Conservation (phyloP, 2,329 filamentous ascomycete genomes). For the Curvularia verruculosa region DNA sequence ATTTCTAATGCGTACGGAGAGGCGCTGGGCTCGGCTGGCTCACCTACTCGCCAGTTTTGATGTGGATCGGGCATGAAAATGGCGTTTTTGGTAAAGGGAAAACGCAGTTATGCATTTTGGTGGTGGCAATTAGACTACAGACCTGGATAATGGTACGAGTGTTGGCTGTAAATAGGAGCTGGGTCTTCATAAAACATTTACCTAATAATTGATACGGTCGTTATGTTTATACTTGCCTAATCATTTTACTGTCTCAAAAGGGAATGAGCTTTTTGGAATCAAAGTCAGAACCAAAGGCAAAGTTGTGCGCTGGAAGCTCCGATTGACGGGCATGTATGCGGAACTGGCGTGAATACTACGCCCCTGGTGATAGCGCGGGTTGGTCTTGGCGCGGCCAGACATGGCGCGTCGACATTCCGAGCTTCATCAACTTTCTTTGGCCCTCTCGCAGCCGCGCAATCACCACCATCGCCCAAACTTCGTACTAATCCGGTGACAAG, state of each 20-base stretch:
- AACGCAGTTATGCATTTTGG: constrained; percentile 22
- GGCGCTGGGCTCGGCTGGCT: constrained; percentile 11
- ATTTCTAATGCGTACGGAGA: background rate
- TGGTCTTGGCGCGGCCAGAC: constrained; percentile 29
- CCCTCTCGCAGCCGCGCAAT: constrained; percentile 8
- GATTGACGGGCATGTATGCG: background rate
- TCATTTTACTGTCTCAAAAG: background rate
- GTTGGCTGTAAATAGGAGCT: constrained; percentile 27
- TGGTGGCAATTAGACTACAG: constrained; percentile 20
- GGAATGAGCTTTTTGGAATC: background rate
- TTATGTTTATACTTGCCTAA: constrained; percentile 11
- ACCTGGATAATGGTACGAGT: constrained; percentile 36
- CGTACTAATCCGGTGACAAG: constrained; percentile 10
- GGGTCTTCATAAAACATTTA: constrained; percentile 31
- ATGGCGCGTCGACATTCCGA: constrained; percentile 32
- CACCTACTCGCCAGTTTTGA: constrained; percentile 6
- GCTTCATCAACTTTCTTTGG: constrained; percentile 39
- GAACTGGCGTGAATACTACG: background rate
- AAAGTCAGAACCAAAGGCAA: background rate
- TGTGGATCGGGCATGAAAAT: constrained; percentile 18
- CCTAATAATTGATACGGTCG: constrained; percentile 41
- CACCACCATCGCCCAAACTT: constrained; percentile 16
- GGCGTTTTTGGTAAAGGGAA: constrained; percentile 34
- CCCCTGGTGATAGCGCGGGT: constrained; percentile 8
- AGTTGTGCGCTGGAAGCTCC: background rate